Conservation (phyloP, 2,329 filamentous ascomycete species). For the Ceratocystis ficicola region DNA sequence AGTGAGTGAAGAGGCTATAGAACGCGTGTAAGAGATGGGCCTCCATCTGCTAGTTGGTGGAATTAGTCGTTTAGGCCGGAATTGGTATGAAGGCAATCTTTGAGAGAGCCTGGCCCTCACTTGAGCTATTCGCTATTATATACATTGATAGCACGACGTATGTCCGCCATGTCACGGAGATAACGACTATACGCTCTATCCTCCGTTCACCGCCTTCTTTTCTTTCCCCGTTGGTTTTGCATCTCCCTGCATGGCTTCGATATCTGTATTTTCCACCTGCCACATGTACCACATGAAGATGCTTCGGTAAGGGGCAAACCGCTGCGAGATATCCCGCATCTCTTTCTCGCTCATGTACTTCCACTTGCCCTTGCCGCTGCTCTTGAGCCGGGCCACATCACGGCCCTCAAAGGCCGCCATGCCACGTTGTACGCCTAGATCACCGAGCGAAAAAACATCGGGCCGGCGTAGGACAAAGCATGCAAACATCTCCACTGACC, state of each 20-base stretch:
- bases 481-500: conserved; percentile 98
- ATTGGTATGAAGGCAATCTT: too few species aligned
- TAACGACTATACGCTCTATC: too few species aligned
- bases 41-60: too few species aligned
- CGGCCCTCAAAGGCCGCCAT: conserved; percentile 79
- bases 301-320: conserved; percentile 76
- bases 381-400: conserved; percentile 74
- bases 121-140: too few species aligned
- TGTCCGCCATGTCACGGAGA: too few species aligned
- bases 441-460: conserved; percentile 86
- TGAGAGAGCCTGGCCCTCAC: too few species aligned
- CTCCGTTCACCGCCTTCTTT: conserved; percentile 22
- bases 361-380: conserved; percentile 65
- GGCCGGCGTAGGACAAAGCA: conserved; percentile 88
- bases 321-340: conserved; percentile 70
- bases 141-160: too few species aligned
- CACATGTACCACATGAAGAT: conserved; percentile 99
- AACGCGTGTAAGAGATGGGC: too few species aligned
- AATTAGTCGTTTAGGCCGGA: too few species aligned
- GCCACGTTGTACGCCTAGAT: conserved; percentile 85
- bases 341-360: conserved; percentile 95
- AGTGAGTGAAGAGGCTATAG: too few species aligned
- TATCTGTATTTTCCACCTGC: conserved; percentile 68
- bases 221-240: background rate
- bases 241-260: conserved; percentile 43